Conservation (phyloP, 179 eudicot genomes). For the Vitellaria paradoxa region DNA sequence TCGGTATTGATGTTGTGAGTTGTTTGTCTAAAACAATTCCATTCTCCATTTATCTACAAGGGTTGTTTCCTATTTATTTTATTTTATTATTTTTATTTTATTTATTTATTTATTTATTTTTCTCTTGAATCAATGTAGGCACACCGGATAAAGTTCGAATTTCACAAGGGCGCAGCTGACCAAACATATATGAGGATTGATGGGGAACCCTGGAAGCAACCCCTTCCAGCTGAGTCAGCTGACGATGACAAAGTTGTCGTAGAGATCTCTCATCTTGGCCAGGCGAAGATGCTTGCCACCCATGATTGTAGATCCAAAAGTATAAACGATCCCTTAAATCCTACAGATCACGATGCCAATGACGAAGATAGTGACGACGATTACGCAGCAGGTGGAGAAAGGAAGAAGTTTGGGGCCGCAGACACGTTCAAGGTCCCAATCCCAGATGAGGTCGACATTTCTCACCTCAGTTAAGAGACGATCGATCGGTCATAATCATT, state of each 20-base stretch:
- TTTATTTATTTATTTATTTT: neutral
- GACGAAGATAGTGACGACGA: constrained; percentile 38
- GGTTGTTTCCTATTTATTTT: neutral
- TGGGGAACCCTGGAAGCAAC: constrained; percentile 54
- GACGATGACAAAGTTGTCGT: constrained; percentile 34
- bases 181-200: constrained; percentile 46
- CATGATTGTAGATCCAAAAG: constrained; percentile 34
- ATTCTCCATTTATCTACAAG: neutral
- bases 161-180: constrained; percentile 37
- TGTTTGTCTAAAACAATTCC: neutral
- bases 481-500: neutral
- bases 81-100: neutral
- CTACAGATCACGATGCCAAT: neutral
- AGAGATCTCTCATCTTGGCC: constrained; percentile 40
- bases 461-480: constrained; percentile 47
- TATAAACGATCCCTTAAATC: constrained; percentile 13
- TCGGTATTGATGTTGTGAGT: too few species aligned
- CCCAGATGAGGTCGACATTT: constrained; percentile 73
- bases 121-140: constrained; percentile 28
- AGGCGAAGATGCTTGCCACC: constrained; percentile 36
- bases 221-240: constrained; percentile 30
- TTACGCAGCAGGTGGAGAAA: constrained; percentile 50
- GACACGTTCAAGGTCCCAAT: constrained; percentile 58
- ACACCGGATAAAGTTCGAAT: constrained; percentile 33
- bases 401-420: constrained; percentile 92